phyloP scores from a whole-genome alignment of 2,329 filamentous ascomycete genomes.

The Penicillium sp. region DNA sequence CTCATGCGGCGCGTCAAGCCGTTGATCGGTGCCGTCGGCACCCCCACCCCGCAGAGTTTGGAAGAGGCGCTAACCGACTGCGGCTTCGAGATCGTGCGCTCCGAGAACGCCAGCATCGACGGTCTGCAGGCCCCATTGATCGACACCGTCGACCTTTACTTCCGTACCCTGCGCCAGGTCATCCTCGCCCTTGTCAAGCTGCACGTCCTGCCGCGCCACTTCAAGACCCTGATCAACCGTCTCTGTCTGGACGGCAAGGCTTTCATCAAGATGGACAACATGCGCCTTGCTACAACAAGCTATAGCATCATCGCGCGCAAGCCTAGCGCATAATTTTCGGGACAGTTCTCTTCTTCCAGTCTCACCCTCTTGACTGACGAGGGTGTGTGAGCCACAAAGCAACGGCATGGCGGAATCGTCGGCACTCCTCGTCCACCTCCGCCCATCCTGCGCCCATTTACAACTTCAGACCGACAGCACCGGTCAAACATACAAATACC shows the following conservation, averaged over 20 bases:
- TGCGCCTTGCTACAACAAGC: slow-evolving; percentile 50
- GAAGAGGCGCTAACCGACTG: slow-evolving; percentile 45
- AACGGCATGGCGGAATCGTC: neutral
- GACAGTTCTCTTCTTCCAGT: neutral
- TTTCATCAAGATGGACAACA: slow-evolving; percentile 53
- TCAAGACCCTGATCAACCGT: slow-evolving; percentile 51
- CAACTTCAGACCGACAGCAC: neutral
- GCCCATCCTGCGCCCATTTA: neutral
- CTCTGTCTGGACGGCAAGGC: slow-evolving; percentile 52
- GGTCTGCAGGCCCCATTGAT: slow-evolving; percentile 51
- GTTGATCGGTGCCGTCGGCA: slow-evolving; percentile 52
- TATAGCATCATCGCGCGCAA: slow-evolving; percentile 52
- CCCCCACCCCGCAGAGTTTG: slow-evolving; percentile 47
- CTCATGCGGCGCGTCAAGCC: slow-evolving; percentile 54
- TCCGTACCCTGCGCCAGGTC: slow-evolving; percentile 48
- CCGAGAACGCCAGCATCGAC: slow-evolving; percentile 51
- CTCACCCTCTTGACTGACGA: neutral
- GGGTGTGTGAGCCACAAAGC: neutral
- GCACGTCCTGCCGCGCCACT: slow-evolving; percentile 47
- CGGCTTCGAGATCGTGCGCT: slow-evolving; percentile 47
- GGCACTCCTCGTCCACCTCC: neutral
- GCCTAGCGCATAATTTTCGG: slow-evolving; percentile 20
- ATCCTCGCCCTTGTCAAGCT: slow-evolving; percentile 48
- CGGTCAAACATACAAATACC: slow-evolving; percentile 8
- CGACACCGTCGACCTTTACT: slow-evolving; percentile 52